Evolutionary conservation across 2,329 filamentous ascomycete species (phyloP), one percentile per base, ranked within the genome.

Genomic region (Tolypocladium tropicale): DNA sequence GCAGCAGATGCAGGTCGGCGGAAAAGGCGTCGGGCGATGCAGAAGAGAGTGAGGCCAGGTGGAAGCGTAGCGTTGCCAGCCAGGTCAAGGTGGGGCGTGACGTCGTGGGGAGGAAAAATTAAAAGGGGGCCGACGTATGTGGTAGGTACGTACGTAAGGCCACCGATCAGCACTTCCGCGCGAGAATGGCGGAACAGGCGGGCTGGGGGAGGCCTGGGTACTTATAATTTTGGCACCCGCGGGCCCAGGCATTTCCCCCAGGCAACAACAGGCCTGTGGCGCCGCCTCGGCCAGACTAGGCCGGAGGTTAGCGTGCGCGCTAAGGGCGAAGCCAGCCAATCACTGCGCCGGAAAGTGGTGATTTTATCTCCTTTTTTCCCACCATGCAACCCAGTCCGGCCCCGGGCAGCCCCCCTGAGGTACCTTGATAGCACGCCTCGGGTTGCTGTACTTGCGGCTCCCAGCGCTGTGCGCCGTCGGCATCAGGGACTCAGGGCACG

Each of bases 101-200:
- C 65, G 66, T 68, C 63, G 63, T 63, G 53, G 59, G 59, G 58
- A 53, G 65, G 64, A 68, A 64, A 65, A 67, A 69, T 70, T 70
- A 57, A 62, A 65, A 57, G 63, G 69, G n/a, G 73, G 72, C 75
- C 76, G 66, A 78, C 74, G 74, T 68, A 69, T 68, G 69, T 69
- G 71, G 72, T 68, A 70, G 71, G 69, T 77, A 76, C 76, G 69
- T 77, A 76, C 76, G 75, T 74, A 77, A 67, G 76, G 77, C 76
- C 74, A 73, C 75, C 71, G 75, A 76, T 80, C 77, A 76, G 75
- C 72, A 76, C 73, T 79, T 80, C 78, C 76, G 73, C 76, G 74
- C 77, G 73, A 74, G 72, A 76, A 67, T 68, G 68, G 72, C 70
- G 67, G 74, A 76, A 74, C 70, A 70, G 68, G 69, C 66, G 74